These are phyloP conservation scores for Debaryomyces sp. DNA, from an alignment of 1,139 yeast genomes.

Conservation along the genomic window DNA sequence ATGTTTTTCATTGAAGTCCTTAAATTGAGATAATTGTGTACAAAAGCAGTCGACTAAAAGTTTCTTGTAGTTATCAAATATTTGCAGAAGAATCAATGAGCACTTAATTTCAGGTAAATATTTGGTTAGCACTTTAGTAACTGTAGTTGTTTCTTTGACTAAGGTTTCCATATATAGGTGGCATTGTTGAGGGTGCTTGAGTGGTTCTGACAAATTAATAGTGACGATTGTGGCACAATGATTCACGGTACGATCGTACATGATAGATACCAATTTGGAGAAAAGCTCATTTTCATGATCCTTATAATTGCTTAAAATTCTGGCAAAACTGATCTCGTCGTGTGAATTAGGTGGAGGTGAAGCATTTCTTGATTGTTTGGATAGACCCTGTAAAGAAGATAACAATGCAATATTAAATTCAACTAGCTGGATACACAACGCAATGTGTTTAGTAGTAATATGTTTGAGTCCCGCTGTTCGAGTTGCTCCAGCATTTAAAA, in stretches of 20 bases:
- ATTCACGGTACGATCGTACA: constrained; percentile 62
- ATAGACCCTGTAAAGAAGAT: constrained; percentile 20
- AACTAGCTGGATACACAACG: constrained; percentile 65
- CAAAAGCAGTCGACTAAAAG: constrained; percentile 57
- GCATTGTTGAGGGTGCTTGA: constrained; percentile 45
- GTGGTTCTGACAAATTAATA: constrained; percentile 54
- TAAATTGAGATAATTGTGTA: constrained; percentile 52
- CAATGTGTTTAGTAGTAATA: constrained; percentile 74
- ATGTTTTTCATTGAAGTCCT: constrained; percentile 56
- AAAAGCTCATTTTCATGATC: constrained; percentile 72
- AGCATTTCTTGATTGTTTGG: constrained; percentile 11
- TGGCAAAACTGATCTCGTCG: constrained; percentile 42
- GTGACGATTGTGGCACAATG: constrained; percentile 50
- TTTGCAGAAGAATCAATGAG: constrained; percentile 52
- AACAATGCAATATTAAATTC: constrained; percentile 40
- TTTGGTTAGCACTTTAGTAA: constrained; percentile 60
- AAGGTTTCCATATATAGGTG: constrained; percentile 68
- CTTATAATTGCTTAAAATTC: constrained; percentile 40
- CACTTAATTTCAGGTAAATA: constrained; percentile 59
- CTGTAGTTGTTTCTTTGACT: constrained; percentile 67
- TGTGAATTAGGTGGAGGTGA: constrained; percentile 11
- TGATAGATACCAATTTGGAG: constrained; percentile 64
- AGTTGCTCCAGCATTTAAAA: constrained; percentile 78
- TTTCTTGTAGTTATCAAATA: constrained; percentile 63
- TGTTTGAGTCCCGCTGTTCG: constrained; percentile 74